A percentile compares a stretch with the other conserved stretches of the same genome.
Conservation (phyloP, 129 eudicot genomes). For the carrot (Daucus carota) region DNA sequence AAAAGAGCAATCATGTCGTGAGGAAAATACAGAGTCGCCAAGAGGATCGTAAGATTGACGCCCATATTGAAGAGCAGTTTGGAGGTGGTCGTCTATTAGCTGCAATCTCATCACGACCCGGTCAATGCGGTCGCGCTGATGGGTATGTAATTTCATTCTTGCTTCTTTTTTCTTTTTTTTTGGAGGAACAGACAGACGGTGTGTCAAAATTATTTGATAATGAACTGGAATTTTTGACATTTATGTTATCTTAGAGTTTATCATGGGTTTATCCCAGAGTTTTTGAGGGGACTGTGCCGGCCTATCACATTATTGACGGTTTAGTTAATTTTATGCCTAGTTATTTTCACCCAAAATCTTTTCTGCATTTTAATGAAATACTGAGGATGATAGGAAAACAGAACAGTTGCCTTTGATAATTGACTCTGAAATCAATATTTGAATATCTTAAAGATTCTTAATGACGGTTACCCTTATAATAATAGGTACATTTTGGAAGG, state of each 20-base stretch:
- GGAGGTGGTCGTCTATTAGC: slow-evolving; percentile 71
- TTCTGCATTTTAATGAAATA: not conserved
- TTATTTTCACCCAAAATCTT: not conserved
- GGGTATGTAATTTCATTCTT: slow-evolving; percentile 37
- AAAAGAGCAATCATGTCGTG: slow-evolving; percentile 66
- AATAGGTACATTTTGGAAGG: slow-evolving; percentile 78
- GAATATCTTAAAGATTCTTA: not conserved
- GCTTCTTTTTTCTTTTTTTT: not conserved
- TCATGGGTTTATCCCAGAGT: too few relatives aligned
- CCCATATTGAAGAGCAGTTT: slow-evolving; percentile 80
- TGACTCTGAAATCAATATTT: not conserved
- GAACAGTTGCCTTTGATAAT: not conserved
- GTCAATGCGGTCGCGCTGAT: slow-evolving; percentile 87
- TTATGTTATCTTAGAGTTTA: too few relatives aligned
- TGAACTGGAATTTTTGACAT: too few relatives aligned
- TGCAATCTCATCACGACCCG: slow-evolving; percentile 84
- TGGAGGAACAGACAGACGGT: not conserved
- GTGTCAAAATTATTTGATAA: not conserved
- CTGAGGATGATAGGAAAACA: not conserved
- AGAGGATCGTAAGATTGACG: slow-evolving; percentile 59
- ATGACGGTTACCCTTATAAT: not conserved
- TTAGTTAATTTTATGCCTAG: not conserved
- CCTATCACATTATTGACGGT: not conserved
- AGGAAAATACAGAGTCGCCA: slow-evolving; percentile 65
- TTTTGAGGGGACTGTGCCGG: not conserved